A percentile compares a stretch with the other conserved stretches of the same genome.
phyloP scores from a whole-genome alignment of 768 basidiomycete species.

The Lactarius hengduanensis region DNA sequence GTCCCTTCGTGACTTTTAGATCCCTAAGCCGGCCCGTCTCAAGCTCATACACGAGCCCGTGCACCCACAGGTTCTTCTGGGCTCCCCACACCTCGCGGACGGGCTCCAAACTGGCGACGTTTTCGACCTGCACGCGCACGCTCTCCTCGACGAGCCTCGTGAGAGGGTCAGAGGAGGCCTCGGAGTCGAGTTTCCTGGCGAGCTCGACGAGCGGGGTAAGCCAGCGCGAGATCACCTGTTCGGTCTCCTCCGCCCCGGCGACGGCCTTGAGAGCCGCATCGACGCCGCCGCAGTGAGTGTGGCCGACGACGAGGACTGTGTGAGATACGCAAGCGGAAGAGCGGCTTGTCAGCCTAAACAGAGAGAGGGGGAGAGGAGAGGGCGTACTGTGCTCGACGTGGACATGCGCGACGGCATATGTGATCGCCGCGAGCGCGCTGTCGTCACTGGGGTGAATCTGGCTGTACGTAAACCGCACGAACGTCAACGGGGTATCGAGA shows the following conservation, averaged over 20 bases:
- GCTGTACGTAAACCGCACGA: slow-evolving; percentile 38
- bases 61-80: slow-evolving; percentile 51
- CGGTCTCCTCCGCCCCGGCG: slow-evolving; percentile 31
- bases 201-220: slow-evolving; percentile 63
- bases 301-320: slow-evolving; percentile 80
- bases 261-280: slow-evolving; percentile 52
- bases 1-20: slow-evolving; percentile 26
- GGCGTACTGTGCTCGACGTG: slow-evolving; percentile 73
- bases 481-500: neutral
- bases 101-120: slow-evolving; percentile 30
- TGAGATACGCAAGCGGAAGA: neutral
- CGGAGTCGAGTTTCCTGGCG: slow-evolving; percentile 47
- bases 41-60: slow-evolving; percentile 47
- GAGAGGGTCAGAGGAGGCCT: slow-evolving; percentile 37
- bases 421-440: slow-evolving; percentile 67
- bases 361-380: slow-evolving; percentile 25
- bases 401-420: slow-evolving; percentile 68
- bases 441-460: slow-evolving; percentile 74
- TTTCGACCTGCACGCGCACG: slow-evolving; percentile 33
- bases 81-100: slow-evolving; percentile 34
- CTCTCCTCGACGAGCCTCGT: slow-evolving; percentile 27
- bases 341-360: neutral
- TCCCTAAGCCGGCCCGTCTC: slow-evolving; percentile 35
- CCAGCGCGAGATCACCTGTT: slow-evolving; percentile 63
- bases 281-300: slow-evolving; percentile 81